Evolutionary conservation across 331 rosid genomes (phyloP), one percentile per base, ranked within the genome.

Genomic region (Prunus yedoensis): DNA sequence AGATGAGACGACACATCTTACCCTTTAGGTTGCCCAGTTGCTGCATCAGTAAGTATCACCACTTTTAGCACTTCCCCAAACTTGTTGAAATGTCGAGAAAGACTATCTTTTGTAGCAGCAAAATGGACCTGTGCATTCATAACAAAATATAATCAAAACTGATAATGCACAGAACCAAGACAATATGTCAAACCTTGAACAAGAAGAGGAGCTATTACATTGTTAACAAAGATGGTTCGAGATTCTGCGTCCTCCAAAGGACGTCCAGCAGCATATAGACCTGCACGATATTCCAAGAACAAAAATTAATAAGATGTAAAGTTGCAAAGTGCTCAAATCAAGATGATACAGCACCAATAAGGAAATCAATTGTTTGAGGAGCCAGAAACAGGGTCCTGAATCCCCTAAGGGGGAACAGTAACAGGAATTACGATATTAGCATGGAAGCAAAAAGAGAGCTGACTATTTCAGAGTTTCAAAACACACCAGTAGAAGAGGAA

Each of bases 21-120:
- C 98, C 98, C 96, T 77, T 83, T 93, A 41, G 94, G 94, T 62
- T 88, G 98, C 74, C 97, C 94, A 14, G 97, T 95, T 49, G 92
- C 81, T 60, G 90, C 92, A 85, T 95, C 98, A 46, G 94, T 92
- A 47, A 87, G 78, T 68, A 92, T 92, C 35, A 89, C 58, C 73
- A 92, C 99, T 84, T 95, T 95, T 62, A 88, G 83, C 56, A 95
- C 91, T 43, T 95, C 99, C 38, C 97, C 99, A 70, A 89, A 95
- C 85, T 87, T 92, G 69, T 88, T 95, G 66, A 95, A 92, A 85
- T 95, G 99, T 46, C 96, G 88, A 79, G 97, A 90, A 71, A 95
- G 83, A 73, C 93, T 87, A 80, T 92, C 99, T 87, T 89, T 95
- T 73, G 97, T 88, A 45, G 99, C 97, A 82, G 89, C 99, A 85